Evolutionary conservation across 768 basidiomycete species (phyloP), one percentile per base, ranked within the genome.

Genomic region (Lentinula edodes): DNA sequence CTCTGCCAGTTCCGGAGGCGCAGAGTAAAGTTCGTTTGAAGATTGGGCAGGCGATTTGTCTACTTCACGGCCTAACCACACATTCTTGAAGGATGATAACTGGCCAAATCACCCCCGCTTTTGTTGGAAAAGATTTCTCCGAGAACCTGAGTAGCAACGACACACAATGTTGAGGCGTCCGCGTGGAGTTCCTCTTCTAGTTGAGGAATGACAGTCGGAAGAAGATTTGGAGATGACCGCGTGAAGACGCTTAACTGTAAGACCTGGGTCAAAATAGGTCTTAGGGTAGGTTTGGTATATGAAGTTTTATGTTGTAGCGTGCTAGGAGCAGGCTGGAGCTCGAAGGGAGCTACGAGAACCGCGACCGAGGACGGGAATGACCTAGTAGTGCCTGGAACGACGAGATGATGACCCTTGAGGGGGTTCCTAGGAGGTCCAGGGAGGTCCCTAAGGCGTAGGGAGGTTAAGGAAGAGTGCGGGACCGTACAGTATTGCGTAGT

Each of bases 141-240:
- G 0, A 98, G 80, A 0, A 86, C 88, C 66, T 90, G 85, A 0
- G 94, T 94, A n/a, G 89, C 91, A 64, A 97, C 83, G 15, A 84
- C 67, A 39, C 97, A 83, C 3, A 95, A 77, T 36, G 81, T 78
- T 2, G 86, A 68, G 42, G 90, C n/a, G n/a, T n/a, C n/a, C n/a
- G 89, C 87, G 28, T 86, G 84, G 5, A 98, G 79, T 68, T 97
- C 93, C 65, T 94, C 91, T 70, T 96, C 95, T 16, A 98, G 83
- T 61, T 94, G 90, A 0, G 96, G 95, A 28, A 98, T 88, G 52
- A 98, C 94, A 71, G 90, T 93, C 69, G 91, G 87, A 1, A 98
- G 77, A 15, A 98, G 78, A 7, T 83, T 76, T 0, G 96, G 93
- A 71, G 89, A 94, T 28, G 88, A 83, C 23, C 23, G 83, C 83